Evolutionary conservation across 1,284 basidiomycete genomes (phyloP), one percentile per base, ranked within the genome.

Genomic region (Papiliotrema fonsecae): DNA sequence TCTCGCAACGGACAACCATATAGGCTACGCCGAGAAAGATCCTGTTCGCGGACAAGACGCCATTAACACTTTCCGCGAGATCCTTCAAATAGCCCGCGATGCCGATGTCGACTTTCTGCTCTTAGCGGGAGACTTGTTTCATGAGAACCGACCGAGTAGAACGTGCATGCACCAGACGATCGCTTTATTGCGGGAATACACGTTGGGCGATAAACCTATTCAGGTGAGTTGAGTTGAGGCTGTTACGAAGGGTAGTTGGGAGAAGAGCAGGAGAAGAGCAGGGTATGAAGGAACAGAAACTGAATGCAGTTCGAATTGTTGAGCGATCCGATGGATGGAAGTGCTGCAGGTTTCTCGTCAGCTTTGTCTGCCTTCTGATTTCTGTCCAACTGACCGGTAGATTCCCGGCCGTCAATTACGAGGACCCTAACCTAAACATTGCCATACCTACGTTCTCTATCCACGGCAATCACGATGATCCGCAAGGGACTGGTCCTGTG

Each of bases 391-490:
- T 59, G 35, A 60, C 34, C 1, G 10, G 4, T 62, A 96, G 90
- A 24, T 98, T 97, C 65, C 94, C 96, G 2, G 88, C 90, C 1
- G 78, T 98, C 58, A 99, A 99, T 69, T 98, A 98, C 65, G 92
- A 98, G 74, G 96, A 99, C 65, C 83, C 85, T 0, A 97, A 98
- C 68, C 78, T 97, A 51, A 99, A 98, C 65, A 81, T 98, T 45
- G 84, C 83, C 19, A 89, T 96, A 25, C 96, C 96, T 2, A 87
- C 97, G 21, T 99, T 99, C 74, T 97, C 93, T 0, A 98, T 99
- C 39, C 94, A 99, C 64, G 96, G 94, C 36, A 99, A 99, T 67
- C 96, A 99, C 71, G 96, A 99, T 67, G 94, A 99, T 62, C 94
- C 96, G 27, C 96, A 98, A 74, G 96, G 94, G 21, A 85, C 91